Conservation (phyloP, 306 rosid genomes). For the Macrotyloma uniflorum region DNA sequence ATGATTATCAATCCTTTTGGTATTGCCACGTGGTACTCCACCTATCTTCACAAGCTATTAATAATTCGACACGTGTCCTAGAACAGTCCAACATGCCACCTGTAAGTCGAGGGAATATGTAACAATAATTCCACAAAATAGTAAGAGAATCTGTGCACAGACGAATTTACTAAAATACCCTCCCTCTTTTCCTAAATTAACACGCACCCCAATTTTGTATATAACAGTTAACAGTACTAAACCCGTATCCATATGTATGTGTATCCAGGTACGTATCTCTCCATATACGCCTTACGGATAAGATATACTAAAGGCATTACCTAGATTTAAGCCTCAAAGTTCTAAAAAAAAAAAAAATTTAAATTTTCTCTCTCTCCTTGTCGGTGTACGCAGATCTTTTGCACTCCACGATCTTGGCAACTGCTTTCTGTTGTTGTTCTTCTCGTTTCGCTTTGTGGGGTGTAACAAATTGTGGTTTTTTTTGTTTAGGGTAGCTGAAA, state of each 20-base stretch:
- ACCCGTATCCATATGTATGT: constrained; percentile 6
- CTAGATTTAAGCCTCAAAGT: constrained; percentile 68
- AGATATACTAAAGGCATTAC: constrained; percentile 40
- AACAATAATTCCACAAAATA: constrained; percentile 18
- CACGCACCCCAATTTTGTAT: constrained; percentile 35
- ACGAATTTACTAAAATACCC: background rate
- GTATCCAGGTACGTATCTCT: constrained; percentile 24
- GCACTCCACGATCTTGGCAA: constrained; percentile 41
- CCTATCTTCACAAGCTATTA: background rate
- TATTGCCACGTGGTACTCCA: constrained; percentile 30
- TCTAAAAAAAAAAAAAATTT: constrained; percentile 4
- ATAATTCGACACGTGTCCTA: background rate
- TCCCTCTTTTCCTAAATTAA: background rate
- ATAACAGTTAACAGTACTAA: background rate
- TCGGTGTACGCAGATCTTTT: constrained; percentile 87
- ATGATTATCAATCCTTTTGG: too few relatives aligned
- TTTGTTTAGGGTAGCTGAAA: constrained; percentile 21
- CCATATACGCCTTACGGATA: constrained; percentile 46
- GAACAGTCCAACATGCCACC: constrained; percentile 12
- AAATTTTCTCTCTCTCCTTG: constrained; percentile 42
- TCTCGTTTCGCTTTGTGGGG: constrained; percentile 33
- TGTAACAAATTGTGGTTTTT: constrained; percentile 34
- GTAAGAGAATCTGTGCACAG: constrained; percentile 5
- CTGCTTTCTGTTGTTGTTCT: constrained; percentile 12
- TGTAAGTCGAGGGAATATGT: constrained; percentile 24